Conservation (phyloP, 805 yeast species). For the Kregervanrija fluxuum region DNA sequence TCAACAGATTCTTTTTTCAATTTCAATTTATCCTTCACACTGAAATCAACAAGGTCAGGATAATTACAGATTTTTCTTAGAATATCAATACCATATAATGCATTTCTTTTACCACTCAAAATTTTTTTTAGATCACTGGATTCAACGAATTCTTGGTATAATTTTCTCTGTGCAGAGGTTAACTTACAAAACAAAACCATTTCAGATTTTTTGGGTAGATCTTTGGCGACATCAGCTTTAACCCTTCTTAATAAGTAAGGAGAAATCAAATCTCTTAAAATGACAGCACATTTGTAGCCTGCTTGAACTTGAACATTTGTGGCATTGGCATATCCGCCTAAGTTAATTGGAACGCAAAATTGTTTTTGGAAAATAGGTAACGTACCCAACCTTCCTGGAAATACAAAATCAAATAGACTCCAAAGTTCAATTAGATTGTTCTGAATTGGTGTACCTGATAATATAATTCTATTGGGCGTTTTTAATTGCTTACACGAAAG, state of each 20-base stretch:
- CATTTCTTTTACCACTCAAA: slow-evolving; percentile 68
- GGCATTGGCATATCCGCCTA: slow-evolving; percentile 98
- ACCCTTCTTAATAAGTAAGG: slow-evolving; percentile 85
- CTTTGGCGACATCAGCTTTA: slow-evolving; percentile 92
- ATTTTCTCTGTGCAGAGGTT: slow-evolving; percentile 65
- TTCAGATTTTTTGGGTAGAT: slow-evolving; percentile 86
- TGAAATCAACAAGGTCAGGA: slow-evolving; percentile 70
- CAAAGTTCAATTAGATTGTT: slow-evolving; percentile 87
- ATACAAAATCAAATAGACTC: slow-evolving; percentile 92
- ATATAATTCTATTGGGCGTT: slow-evolving; percentile 77
- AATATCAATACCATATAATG: slow-evolving; percentile 83
- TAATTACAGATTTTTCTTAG: slow-evolving; percentile 92
- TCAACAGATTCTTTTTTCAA: slow-evolving; percentile 21
- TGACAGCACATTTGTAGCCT: slow-evolving; percentile 92
- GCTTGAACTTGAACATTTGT: slow-evolving; percentile 93
- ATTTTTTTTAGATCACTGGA: slow-evolving; percentile 73
- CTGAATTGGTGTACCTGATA: slow-evolving; percentile 96
- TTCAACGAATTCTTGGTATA: slow-evolving; percentile 66
- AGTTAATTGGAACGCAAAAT: slow-evolving; percentile 84
- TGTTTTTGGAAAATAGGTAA: slow-evolving; percentile 91
- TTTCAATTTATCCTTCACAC: slow-evolving; percentile 22
- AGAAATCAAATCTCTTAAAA: slow-evolving; percentile 77
- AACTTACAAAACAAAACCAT: slow-evolving; percentile 89
- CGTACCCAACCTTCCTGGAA: slow-evolving; percentile 92
- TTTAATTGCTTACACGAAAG: slow-evolving; percentile 75